Evolutionary conservation across 1,284 basidiomycete genomes (phyloP), one percentile per base, ranked within the genome.

Genomic region (Takashimella koratensis): DNA sequence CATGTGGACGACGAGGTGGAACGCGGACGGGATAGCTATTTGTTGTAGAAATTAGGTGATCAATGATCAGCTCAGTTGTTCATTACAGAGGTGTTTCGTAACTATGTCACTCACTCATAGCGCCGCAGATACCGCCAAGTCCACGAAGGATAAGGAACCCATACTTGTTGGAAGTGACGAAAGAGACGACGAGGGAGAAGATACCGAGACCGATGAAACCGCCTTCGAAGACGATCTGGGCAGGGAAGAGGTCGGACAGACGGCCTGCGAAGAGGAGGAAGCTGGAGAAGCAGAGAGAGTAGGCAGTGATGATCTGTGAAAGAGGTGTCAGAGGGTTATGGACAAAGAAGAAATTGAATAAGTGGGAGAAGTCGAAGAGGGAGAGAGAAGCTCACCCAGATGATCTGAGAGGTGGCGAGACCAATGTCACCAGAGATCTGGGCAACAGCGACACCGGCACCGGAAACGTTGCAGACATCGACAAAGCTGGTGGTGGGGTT

Each of bases 61-160:
- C 8, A 36, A 36, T 36, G 8, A 36, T 8, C 8, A 36, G 30
- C 30, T 36, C 16, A n/a, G n/a, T n/a, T n/a, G n/a, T n/a, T n/a
- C n/a, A n/a, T n/a, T n/a, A n/a, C n/a, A n/a, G n/a, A n/a, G n/a
- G n/a, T n/a, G n/a, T n/a, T n/a, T n/a, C n/a, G n/a, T n/a, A n/a
- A n/a, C n/a, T n/a, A n/a, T n/a, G n/a, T 19, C 30, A 51, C 57
- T 56, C 40, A 45, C 56, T 70, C 60, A 68, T 57, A 1, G 67
- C 54, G 2, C 73, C 74, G 3, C 54, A 54, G 26, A 74, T 62
- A 27, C 73, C 74, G 24, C 68, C 66, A 8, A 76, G 48, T 16
- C 70, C 73, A 52, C 74, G 62, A 2, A 76, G 54, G 50, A 75
- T 65, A 5, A 75, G 55, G 62, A 75, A 76, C 21, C 66, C 74